phyloP scores from a whole-genome alignment of 352 stramenopile genomes.

The Pythium utonaiense region DNA sequence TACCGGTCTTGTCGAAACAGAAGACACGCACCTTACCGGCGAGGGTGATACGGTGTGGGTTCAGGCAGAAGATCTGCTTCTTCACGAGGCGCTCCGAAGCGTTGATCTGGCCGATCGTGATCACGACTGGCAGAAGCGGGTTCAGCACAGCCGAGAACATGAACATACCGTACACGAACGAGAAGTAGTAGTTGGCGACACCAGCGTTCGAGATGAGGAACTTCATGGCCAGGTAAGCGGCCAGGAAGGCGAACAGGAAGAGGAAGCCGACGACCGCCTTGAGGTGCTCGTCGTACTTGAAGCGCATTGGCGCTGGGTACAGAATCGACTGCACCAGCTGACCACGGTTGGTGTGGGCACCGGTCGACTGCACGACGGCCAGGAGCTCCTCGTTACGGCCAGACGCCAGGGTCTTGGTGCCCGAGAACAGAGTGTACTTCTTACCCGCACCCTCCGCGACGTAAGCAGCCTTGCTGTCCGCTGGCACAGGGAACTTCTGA shows the following conservation, averaged over 20 bases:
- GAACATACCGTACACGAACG: slow-evolving; percentile 38
- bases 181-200: slow-evolving; percentile 28
- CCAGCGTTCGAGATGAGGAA: slow-evolving; percentile 31
- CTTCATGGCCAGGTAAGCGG: slow-evolving; percentile 30
- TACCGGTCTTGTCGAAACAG: slow-evolving; percentile 81
- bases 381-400: slow-evolving; percentile 28
- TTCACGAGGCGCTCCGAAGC: slow-evolving; percentile 38
- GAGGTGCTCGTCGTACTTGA: slow-evolving; percentile 74
- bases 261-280: slow-evolving; percentile 48
- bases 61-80: slow-evolving; percentile 49
- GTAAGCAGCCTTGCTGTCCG: slow-evolving; percentile 26
- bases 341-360: slow-evolving; percentile 54
- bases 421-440: slow-evolving; percentile 58
- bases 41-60: slow-evolving; percentile 52
- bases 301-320: slow-evolving; percentile 52
- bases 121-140: slow-evolving; percentile 57
- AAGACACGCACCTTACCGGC: slow-evolving; percentile 56
- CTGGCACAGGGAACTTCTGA: slow-evolving; percentile 34
- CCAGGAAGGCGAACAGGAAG: slow-evolving; percentile 39
- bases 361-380: slow-evolving; percentile 49
- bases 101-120: slow-evolving; percentile 55
- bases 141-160: slow-evolving; percentile 37
- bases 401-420: slow-evolving; percentile 50
- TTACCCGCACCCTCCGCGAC: slow-evolving; percentile 30
- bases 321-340: slow-evolving; percentile 57